Conservation (phyloP, 1,139 yeast species). For the Kurtzmaniella quercitrusa region DNA sequence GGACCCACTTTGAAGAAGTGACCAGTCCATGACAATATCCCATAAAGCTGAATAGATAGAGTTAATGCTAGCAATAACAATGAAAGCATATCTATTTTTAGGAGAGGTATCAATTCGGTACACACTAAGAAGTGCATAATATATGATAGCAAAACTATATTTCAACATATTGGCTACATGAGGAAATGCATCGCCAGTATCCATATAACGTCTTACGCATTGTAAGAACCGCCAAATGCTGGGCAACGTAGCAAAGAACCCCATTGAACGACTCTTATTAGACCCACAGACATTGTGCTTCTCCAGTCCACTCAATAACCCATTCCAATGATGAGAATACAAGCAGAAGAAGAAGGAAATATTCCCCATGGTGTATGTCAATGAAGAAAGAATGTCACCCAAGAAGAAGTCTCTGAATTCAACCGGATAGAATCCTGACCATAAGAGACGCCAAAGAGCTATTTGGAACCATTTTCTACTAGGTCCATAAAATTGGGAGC, state of each 20-base stretch:
- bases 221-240: constrained; percentile 88
- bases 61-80: constrained; percentile 70
- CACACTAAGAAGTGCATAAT: constrained; percentile 71
- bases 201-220: constrained; percentile 86
- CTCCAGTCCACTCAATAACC: constrained; percentile 32
- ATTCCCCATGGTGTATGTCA: constrained; percentile 85
- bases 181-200: constrained; percentile 95
- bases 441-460: constrained; percentile 65
- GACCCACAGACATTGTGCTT: constrained; percentile 65
- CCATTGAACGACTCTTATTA: constrained; percentile 68
- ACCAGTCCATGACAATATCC: constrained; percentile 97
- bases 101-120: constrained; percentile 60
- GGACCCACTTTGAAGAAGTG: constrained; percentile 66
- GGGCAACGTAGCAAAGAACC: constrained; percentile 80
- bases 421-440: constrained; percentile 89
- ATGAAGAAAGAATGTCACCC: constrained; percentile 85
- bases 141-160: constrained; percentile 61
- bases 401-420: constrained; percentile 91
- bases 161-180: constrained; percentile 90
- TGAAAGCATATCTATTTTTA: constrained; percentile 53
- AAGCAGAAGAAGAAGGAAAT: constrained; percentile 81
- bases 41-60: constrained; percentile 68
- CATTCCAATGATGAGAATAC: constrained; percentile 67
- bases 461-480: constrained; percentile 73
- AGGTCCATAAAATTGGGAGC: constrained; percentile 45